These are phyloP conservation scores for Coemansia sp. DNA, from an alignment of 192 early-diverging fungal species.

Conservation along the genomic window DNA sequence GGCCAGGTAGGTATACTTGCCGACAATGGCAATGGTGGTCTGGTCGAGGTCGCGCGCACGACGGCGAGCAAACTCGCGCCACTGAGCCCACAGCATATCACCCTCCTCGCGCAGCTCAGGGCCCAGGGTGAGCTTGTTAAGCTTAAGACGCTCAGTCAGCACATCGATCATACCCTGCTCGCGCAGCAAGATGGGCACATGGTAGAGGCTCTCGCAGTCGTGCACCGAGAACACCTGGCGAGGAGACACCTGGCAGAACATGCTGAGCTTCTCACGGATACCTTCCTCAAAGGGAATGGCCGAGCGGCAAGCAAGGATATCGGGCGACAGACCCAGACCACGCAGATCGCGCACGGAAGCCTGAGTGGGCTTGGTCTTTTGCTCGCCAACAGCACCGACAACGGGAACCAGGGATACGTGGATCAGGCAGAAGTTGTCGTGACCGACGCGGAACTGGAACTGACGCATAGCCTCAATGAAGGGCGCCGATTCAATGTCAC, in stretches of 20 bases:
- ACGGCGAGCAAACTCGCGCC: constrained; percentile 75
- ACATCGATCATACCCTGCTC: constrained; percentile 83
- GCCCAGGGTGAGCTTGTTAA: constrained; percentile 56
- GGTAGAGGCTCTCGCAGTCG: constrained; percentile 95
- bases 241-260: constrained; percentile 98
- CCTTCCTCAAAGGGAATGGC: constrained; percentile 77
- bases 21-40: constrained; percentile 88
- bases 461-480: constrained; percentile 99
- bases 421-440: constrained; percentile 96
- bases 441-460: constrained; percentile 99
- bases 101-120: constrained; percentile 58
- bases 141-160: constrained; percentile 73
- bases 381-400: constrained; percentile 96
- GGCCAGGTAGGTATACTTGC: constrained; percentile 95
- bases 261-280: constrained; percentile 90
- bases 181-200: constrained; percentile 89
- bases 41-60: constrained; percentile 75
- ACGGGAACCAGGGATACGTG: constrained; percentile 97
- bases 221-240: constrained; percentile 92
- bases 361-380: constrained; percentile 99
- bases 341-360: constrained; percentile 91
- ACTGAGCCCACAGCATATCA: constrained; percentile 71
- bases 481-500: constrained; percentile 99
- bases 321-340: constrained; percentile 91
- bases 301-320: constrained; percentile 95